Evolutionary conservation across 306 rosid genomes (phyloP).

Genomic region (Malus sylvestris): DNA sequence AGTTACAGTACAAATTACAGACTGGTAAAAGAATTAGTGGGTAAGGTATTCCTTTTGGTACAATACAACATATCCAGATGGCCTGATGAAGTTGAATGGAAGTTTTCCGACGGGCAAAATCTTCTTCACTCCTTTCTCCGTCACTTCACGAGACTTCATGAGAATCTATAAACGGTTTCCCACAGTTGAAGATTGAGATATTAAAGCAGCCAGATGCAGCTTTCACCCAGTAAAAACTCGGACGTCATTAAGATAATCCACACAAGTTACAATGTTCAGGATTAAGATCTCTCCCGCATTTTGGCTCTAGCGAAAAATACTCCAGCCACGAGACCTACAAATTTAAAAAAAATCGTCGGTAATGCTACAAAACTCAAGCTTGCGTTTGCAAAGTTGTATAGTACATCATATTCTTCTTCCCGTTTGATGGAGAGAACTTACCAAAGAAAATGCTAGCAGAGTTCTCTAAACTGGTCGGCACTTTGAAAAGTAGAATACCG

Average conservation of each 20-base stretch:
- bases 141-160: neutral
- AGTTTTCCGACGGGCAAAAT: neutral
- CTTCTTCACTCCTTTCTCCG: neutral
- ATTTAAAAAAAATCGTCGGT: slow-evolving; percentile 14
- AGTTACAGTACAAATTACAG: slow-evolving; percentile 3
- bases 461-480: slow-evolving; percentile 93
- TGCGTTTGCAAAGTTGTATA: neutral
- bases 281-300: slow-evolving; percentile 65
- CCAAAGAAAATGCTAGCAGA: slow-evolving; percentile 86
- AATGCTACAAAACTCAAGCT: slow-evolving; percentile 12
- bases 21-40: neutral
- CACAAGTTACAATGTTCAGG: slow-evolving; percentile 10
- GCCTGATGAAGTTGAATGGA: slow-evolving; percentile 5
- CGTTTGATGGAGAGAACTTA: slow-evolving; percentile 29
- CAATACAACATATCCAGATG: neutral
- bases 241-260: neutral
- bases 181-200: neutral
- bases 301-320: slow-evolving; percentile 93
- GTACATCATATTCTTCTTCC: neutral
- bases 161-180: neutral
- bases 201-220: slow-evolving; percentile 8
- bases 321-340: slow-evolving; percentile 89
- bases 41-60: neutral
- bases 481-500: slow-evolving; percentile 84
- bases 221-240: neutral